Conservation (phyloP, 1,139 yeast species). For the Sugiyamaella sp. region DNA sequence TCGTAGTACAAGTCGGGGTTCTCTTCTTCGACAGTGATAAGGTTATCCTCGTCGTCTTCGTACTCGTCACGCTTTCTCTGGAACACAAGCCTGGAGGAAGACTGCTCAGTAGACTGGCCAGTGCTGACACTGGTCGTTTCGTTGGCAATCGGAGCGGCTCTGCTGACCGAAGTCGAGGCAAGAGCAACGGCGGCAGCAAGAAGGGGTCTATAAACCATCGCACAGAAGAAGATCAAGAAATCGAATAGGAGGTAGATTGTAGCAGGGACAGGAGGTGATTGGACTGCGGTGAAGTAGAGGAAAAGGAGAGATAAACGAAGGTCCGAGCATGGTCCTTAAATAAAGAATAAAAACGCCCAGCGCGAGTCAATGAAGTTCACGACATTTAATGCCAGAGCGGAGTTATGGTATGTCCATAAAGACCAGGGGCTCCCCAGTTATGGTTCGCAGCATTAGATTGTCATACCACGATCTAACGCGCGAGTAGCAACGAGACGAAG, state of each 20-base stretch:
- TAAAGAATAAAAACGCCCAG: neutral
- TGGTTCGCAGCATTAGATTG: too few relatives aligned
- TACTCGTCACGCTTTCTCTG: constrained; percentile 13
- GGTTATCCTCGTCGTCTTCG: constrained; percentile 14
- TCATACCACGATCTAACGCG: too few relatives aligned
- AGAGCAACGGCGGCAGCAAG: constrained; percentile 12
- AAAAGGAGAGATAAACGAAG: neutral
- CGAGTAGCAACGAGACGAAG: too few relatives aligned
- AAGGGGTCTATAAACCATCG: constrained; percentile 15
- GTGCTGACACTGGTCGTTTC: constrained; percentile 6
- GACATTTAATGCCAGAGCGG: too few relatives aligned
- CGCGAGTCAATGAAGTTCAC: too few relatives aligned
- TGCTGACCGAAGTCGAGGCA: constrained; percentile 6
- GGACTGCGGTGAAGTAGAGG: neutral
- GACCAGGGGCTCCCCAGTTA: too few relatives aligned
- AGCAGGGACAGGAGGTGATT: neutral
- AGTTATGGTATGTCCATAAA: too few relatives aligned
- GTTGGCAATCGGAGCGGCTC: constrained; percentile 4
- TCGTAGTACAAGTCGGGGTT: neutral
- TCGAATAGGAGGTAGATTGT: neutral
- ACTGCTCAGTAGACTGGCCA: neutral
- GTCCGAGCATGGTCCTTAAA: neutral
- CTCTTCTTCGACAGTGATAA: constrained; percentile 2
- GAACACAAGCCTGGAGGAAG: neutral
- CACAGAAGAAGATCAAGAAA: neutral